A percentile compares a stretch with the other conserved stretches of the same genome.
Conservation (phyloP, 2,329 filamentous ascomycete species). For the Penicillium sclerotiorum region DNA sequence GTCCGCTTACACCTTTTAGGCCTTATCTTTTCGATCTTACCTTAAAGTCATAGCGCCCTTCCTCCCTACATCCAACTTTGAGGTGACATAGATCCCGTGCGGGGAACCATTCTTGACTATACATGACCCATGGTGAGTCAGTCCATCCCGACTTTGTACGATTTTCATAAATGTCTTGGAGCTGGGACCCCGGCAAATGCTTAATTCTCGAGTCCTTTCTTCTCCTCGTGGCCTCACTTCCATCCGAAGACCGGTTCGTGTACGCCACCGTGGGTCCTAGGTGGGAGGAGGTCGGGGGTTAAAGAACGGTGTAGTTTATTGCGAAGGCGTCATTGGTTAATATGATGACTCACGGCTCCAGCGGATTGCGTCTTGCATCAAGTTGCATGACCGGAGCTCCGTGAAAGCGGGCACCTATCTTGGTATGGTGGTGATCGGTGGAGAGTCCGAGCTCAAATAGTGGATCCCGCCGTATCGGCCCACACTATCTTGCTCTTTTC, state of each 20-base stretch:
- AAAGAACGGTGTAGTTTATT: conserved; percentile 14
- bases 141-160: too few relatives aligned
- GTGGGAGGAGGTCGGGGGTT: background rate
- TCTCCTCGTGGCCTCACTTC: background rate
- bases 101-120: too few relatives aligned
- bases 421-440: background rate
- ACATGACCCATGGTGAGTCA: too few relatives aligned
- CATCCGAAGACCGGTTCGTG: background rate
- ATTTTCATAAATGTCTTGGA: too few relatives aligned
- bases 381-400: conserved; percentile 1
- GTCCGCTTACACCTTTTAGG: too few relatives aligned
- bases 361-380: conserved; percentile 2
- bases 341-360: conserved; percentile 12
- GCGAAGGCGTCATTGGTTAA: conserved; percentile 2
- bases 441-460: background rate
- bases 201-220: too few relatives aligned
- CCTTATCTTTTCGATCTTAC: too few relatives aligned
- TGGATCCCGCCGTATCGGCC: background rate
- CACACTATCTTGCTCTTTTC: background rate
- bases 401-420: conserved; percentile 2
- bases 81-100: too few relatives aligned
- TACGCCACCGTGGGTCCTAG: conserved; percentile 5
- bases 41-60: too few relatives aligned
- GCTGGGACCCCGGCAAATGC: too few relatives aligned
- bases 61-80: too few relatives aligned